phyloP scores from a whole-genome alignment of 2,329 filamentous ascomycete species.

The Fusarium illudens region DNA sequence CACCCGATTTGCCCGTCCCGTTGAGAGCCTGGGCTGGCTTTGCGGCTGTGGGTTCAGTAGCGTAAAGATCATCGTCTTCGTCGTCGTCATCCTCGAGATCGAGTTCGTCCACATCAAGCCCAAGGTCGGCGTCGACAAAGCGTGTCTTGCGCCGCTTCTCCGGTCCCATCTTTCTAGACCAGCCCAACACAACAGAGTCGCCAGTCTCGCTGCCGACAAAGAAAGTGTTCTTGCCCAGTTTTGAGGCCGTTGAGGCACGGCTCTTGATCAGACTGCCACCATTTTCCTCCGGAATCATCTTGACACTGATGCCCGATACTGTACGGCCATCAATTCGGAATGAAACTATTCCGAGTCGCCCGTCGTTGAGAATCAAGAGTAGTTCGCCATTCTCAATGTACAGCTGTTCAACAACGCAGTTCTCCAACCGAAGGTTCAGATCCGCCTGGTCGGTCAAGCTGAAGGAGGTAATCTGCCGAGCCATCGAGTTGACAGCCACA shows the following conservation, averaged over 20 bases:
- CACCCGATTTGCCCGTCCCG: slow-evolving; percentile 61
- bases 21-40: slow-evolving; percentile 56
- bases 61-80: slow-evolving; percentile 68
- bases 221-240: slow-evolving; percentile 71
- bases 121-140: slow-evolving; percentile 62
- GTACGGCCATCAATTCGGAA: slow-evolving; percentile 92
- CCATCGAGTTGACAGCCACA: slow-evolving; percentile 91
- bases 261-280: slow-evolving; percentile 70
- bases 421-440: slow-evolving; percentile 81
- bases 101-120: slow-evolving; percentile 60
- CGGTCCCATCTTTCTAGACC: slow-evolving; percentile 72
- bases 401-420: slow-evolving; percentile 78
- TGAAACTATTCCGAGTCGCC: slow-evolving; percentile 75
- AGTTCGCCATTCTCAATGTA: slow-evolving; percentile 82
- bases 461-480: slow-evolving; percentile 83
- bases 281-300: slow-evolving; percentile 67
- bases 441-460: slow-evolving; percentile 86
- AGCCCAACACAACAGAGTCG: slow-evolving; percentile 83
- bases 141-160: slow-evolving; percentile 72
- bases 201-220: slow-evolving; percentile 88
- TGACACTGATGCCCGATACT: slow-evolving; percentile 85
- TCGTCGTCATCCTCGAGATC: slow-evolving; percentile 70
- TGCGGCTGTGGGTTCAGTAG: slow-evolving; percentile 70
- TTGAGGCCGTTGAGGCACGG: slow-evolving; percentile 73
- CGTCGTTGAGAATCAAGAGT: slow-evolving; percentile 80